A percentile compares a stretch with the other conserved stretches of the same genome.
Conservation (phyloP, 1,139 yeast genomes). For the Hansenula sp. region DNA sequence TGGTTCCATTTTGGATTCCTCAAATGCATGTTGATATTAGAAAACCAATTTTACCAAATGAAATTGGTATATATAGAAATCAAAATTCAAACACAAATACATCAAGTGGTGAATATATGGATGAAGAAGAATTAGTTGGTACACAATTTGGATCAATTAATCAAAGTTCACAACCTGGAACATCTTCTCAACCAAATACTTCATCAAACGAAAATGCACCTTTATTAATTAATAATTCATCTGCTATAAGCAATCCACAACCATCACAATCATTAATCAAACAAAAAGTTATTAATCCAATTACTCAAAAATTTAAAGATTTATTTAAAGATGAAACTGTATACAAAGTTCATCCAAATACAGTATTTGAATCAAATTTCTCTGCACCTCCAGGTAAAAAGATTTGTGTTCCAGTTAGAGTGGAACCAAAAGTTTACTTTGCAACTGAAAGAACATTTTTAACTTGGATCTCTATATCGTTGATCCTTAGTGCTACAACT, state of each 20-base stretch:
- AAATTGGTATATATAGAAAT: conserved; percentile 59
- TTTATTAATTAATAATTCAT: conserved; percentile 10
- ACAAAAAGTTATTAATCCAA: conserved; percentile 14
- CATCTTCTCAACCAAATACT: conserved; percentile 10
- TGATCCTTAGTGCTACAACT: conserved; percentile 70
- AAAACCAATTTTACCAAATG: conserved; percentile 71
- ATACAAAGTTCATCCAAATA: conserved; percentile 76
- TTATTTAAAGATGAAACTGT: conserved; percentile 64
- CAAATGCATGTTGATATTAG: conserved; percentile 96
- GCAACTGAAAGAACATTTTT: conserved; percentile 80
- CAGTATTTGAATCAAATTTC: conserved; percentile 61
- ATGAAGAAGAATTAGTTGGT: conserved; percentile 46
- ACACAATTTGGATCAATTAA: conserved; percentile 32
- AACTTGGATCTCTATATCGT: conserved; percentile 73
- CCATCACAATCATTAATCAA: conserved; percentile 35
- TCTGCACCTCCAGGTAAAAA: conserved; percentile 75
- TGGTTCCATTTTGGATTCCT: conserved; percentile 97
- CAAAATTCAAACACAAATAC: conserved; percentile 45
- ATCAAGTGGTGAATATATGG: conserved; percentile 31
- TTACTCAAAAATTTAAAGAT: conserved; percentile 28
- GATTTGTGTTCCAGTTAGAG: conserved; percentile 73
- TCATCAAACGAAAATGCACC: conserved; percentile 20
- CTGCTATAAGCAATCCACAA: conserved; percentile 13
- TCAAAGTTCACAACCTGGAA: neutral
- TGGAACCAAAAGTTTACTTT: conserved; percentile 81